Evolutionary conservation across 1,284 basidiomycete species (phyloP).

Genomic region (Ganoderma boninense): DNA sequence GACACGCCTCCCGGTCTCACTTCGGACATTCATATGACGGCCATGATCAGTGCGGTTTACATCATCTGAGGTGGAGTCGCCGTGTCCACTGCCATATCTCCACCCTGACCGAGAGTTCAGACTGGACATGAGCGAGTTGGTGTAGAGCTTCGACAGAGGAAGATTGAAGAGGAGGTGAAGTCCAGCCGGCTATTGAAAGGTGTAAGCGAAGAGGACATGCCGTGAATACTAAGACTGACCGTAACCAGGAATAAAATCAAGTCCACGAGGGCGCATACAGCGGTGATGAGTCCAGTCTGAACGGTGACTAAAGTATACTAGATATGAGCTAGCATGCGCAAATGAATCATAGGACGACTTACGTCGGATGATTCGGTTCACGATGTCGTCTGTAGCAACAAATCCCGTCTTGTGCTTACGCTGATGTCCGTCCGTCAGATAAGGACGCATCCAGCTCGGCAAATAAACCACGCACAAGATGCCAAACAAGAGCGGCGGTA

Average conservation of each 20-base stretch:
- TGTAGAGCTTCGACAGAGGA: constrained; percentile 44
- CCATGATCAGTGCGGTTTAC: constrained; percentile 19
- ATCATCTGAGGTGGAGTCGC: constrained; percentile 27
- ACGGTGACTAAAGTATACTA: constrained; percentile 40
- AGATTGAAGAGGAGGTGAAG: constrained; percentile 45
- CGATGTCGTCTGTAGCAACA: constrained; percentile 44
- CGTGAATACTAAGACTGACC: constrained; percentile 29
- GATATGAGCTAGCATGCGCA: background rate
- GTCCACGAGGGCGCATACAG: constrained; percentile 43
- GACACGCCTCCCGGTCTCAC: constrained; percentile 32
- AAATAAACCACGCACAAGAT: constrained; percentile 32
- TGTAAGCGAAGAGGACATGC: constrained; percentile 2
- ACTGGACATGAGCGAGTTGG: constrained; percentile 45
- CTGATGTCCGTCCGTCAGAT: constrained; percentile 33
- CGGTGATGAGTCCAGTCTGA: constrained; percentile 46
- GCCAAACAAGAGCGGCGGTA: constrained; percentile 42
- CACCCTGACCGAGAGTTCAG: constrained; percentile 44
- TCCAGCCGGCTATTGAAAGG: constrained; percentile 35
- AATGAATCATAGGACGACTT: constrained; percentile 24
- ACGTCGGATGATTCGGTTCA: constrained; percentile 54
- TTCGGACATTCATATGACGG: constrained; percentile 23
- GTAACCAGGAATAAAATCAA: constrained; percentile 43
- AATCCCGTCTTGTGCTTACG: constrained; percentile 51
- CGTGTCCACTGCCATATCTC: constrained; percentile 39
- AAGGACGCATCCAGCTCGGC: background rate